Conservation (phyloP, 495 filamentous ascomycete genomes). For the Neurospora sp. region DNA sequence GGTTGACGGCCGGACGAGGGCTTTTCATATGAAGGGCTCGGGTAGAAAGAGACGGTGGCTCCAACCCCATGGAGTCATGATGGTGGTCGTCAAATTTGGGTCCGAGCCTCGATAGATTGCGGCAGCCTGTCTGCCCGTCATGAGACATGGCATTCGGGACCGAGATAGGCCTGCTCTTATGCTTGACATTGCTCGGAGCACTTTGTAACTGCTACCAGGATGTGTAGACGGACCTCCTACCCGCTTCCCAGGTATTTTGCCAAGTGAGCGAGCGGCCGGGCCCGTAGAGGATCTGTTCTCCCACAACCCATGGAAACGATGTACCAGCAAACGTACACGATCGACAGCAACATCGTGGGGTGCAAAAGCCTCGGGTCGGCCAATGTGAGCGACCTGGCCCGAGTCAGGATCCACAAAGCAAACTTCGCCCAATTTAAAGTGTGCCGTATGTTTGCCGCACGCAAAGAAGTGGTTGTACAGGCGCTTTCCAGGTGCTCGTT, state of each 20-base stretch:
- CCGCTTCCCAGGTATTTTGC: conserved; percentile 9
- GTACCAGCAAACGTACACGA: conserved; percentile 21
- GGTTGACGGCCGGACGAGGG: conserved; percentile 1
- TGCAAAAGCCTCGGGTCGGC: conserved; percentile 15
- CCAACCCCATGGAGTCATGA: background rate
- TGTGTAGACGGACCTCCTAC: conserved; percentile 7
- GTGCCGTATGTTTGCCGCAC: conserved; percentile 18
- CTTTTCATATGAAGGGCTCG: conserved; percentile 6
- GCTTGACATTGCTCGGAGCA: background rate
- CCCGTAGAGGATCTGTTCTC: conserved; percentile 6
- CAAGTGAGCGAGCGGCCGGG: conserved; percentile 14
- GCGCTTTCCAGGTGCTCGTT: conserved; percentile 11
- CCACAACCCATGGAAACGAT: conserved; percentile 10
- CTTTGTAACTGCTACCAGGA: conserved; percentile 2
- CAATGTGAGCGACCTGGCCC: conserved; percentile 24
- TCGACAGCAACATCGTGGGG: conserved; percentile 31
- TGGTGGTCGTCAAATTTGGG: conserved; percentile 13
- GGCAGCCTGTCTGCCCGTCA: conserved; percentile 11
- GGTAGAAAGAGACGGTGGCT: conserved; percentile 6
- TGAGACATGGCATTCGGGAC: conserved; percentile 10
- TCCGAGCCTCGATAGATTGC: conserved; percentile 1
- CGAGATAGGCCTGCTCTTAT: background rate
- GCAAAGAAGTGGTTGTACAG: conserved; percentile 15
- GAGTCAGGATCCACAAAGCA: conserved; percentile 18
- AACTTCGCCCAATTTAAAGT: conserved; percentile 22